Evolutionary conservation across 169 alveolate species (phyloP).

Genomic region (Eimeria necatrix): DNA sequence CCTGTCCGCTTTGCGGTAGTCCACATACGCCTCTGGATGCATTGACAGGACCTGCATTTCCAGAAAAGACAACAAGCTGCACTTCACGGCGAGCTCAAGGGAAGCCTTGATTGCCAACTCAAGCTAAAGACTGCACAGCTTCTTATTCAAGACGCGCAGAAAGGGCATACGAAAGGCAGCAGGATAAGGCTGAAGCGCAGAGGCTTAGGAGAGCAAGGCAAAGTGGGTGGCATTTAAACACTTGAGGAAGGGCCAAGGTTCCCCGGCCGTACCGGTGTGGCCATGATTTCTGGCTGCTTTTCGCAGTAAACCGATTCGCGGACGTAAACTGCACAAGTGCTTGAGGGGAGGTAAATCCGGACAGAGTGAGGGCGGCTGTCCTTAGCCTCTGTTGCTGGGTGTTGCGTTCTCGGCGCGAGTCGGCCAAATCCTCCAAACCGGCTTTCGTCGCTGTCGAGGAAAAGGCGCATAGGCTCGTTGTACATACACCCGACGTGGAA

Average conservation of each 20-base stretch:
- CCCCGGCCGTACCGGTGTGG: slow-evolving; percentile 32
- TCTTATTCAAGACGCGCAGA: too few relatives aligned
- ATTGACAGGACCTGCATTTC: slow-evolving; percentile 54
- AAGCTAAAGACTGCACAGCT: too few relatives aligned
- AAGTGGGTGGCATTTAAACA: too few relatives aligned
- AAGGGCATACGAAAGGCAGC: too few relatives aligned
- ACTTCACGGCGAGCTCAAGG: too few relatives aligned
- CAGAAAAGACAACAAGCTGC: not conserved
- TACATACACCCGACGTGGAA: slow-evolving; percentile 81
- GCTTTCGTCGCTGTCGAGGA: slow-evolving; percentile 85
- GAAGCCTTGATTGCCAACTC: too few relatives aligned
- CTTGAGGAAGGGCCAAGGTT: too few relatives aligned
- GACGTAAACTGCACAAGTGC: slow-evolving; percentile 76
- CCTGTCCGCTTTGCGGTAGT: slow-evolving; percentile 51
- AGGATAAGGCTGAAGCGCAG: too few relatives aligned
- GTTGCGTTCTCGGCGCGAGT: slow-evolving; percentile 68
- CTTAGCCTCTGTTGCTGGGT: slow-evolving; percentile 60
- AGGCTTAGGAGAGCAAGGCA: too few relatives aligned
- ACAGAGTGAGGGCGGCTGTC: slow-evolving; percentile 80
- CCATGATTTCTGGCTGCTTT: slow-evolving; percentile 19
- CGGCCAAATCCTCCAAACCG: slow-evolving; percentile 86
- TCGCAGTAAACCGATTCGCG: slow-evolving; percentile 45
- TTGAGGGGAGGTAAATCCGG: slow-evolving; percentile 76
- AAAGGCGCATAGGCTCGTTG: slow-evolving; percentile 80
- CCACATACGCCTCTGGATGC: slow-evolving; percentile 59